A percentile compares a stretch with the other conserved stretches of the same genome.
phyloP scores from a whole-genome alignment of 2,329 filamentous ascomycete genomes.

The Colletotrichum endophyticum region DNA sequence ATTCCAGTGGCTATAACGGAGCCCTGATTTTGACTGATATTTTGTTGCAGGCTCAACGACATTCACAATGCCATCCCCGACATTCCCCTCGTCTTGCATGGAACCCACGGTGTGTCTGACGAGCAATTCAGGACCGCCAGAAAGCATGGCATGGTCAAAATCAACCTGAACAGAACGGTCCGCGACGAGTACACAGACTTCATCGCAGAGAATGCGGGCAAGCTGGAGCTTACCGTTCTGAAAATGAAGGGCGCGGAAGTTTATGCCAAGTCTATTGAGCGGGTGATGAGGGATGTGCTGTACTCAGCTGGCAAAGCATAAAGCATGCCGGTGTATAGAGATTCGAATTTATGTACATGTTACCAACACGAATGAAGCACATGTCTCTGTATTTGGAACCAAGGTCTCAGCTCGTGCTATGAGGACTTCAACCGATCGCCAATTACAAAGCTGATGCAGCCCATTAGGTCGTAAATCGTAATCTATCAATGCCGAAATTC shows the following conservation, averaged over 20 bases:
- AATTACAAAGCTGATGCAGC: not conserved
- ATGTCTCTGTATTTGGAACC: not conserved
- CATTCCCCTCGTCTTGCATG: not conserved
- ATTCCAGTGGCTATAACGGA: too few relatives aligned
- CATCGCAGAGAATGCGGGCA: not conserved
- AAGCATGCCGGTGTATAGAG: not conserved
- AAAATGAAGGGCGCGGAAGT: not conserved
- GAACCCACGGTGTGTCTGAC: not conserved
- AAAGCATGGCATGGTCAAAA: not conserved
- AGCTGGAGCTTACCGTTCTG: not conserved
- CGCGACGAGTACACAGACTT: not conserved
- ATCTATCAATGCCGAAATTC: not conserved
- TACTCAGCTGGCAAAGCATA: not conserved
- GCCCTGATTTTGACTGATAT: accelerated
- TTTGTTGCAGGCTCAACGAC: not conserved
- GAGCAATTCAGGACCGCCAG: not conserved
- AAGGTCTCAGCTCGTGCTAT: not conserved
- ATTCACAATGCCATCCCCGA: not conserved
- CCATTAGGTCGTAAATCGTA: accelerated
- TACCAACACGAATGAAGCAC: not conserved
- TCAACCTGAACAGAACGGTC: not conserved
- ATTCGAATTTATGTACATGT: accelerated
- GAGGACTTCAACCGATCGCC: not conserved
- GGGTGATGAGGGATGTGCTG: not conserved
- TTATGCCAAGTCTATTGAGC: not conserved